Evolutionary conservation across 345 rosid genomes (phyloP).

Genomic region (Anacardium occidentale): DNA sequence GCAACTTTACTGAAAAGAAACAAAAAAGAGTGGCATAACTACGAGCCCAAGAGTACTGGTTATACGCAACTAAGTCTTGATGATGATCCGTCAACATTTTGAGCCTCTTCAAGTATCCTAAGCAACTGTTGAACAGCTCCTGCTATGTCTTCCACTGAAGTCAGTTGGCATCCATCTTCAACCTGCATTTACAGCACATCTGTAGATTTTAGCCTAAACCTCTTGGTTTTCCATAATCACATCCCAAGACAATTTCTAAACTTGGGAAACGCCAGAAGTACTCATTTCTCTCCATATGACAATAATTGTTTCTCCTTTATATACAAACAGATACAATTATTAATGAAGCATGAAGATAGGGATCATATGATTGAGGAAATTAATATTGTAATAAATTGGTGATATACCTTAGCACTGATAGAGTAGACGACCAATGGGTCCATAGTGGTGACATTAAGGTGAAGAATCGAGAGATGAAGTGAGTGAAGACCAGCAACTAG

Average conservation of each 20-base stretch:
- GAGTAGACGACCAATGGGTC: slow-evolving; percentile 63
- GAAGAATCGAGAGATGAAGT: slow-evolving; percentile 67
- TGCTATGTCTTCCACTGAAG: slow-evolving; percentile 83
- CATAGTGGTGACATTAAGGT: slow-evolving; percentile 62
- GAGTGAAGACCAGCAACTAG: slow-evolving; percentile 61
- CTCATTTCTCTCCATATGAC: not conserved
- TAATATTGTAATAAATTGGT: not conserved
- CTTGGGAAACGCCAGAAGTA: slow-evolving; percentile 5
- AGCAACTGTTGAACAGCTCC: slow-evolving; percentile 85
- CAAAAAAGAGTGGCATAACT: not conserved
- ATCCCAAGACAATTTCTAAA: slow-evolving; percentile 6
- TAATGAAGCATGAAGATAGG: too few species aligned
- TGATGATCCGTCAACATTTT: slow-evolving; percentile 19
- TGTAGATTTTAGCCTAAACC: slow-evolving; percentile 20
- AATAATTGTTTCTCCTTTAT: slow-evolving; percentile 19
- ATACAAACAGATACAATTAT: too few species aligned
- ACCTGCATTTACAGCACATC: slow-evolving; percentile 40
- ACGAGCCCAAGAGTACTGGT: slow-evolving; percentile 14
- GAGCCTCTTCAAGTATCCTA: slow-evolving; percentile 53
- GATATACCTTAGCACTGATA: slow-evolving; percentile 73
- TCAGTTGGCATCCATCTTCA: slow-evolving; percentile 90
- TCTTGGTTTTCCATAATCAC: slow-evolving; percentile 15
- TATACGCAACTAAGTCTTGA: slow-evolving; percentile 13
- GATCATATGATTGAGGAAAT: not conserved
- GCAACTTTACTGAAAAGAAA: not conserved